Evolutionary conservation across 2,329 filamentous ascomycete genomes (phyloP).

Genomic region (Aspergillus carbonarius): DNA sequence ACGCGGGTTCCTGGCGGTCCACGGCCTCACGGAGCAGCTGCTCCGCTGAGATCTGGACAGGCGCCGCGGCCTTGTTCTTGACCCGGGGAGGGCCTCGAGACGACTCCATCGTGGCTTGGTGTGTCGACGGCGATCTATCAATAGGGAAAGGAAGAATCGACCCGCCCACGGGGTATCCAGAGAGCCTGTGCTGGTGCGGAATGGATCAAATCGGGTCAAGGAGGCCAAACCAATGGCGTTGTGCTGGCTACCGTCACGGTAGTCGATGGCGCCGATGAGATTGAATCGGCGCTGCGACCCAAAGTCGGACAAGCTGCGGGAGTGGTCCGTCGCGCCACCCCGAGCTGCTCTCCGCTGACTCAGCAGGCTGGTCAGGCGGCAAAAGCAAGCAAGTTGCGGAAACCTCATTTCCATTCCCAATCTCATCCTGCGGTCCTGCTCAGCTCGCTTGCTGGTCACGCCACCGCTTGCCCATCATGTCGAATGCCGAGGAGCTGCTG

Average conservation of each 20-base stretch:
- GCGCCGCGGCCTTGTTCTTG: slow-evolving; percentile 97
- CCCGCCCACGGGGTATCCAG: not conserved
- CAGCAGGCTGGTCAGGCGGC: slow-evolving; percentile 6
- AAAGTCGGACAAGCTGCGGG: slow-evolving; percentile 20
- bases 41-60: slow-evolving; percentile 89
- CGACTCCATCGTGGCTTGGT: slow-evolving; percentile 69
- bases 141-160: not conserved
- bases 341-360: slow-evolving; percentile 11
- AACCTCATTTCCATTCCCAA: not conserved
- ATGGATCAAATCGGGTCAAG: not conserved
- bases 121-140: not conserved
- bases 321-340: slow-evolving; percentile 16
- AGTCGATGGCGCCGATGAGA: not conserved
- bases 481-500: slow-evolving; percentile 88
- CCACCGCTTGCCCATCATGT: slow-evolving; percentile 57
- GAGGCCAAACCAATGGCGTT: not conserved
- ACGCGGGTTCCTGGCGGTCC: slow-evolving; percentile 83
- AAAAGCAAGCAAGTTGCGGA: slow-evolving; percentile 1
- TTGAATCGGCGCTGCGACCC: slow-evolving; percentile 3
- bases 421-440: not conserved
- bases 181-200: not conserved
- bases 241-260: not conserved
- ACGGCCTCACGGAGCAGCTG: slow-evolving; percentile 96
- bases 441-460: not conserved
- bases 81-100: slow-evolving; percentile 89